Base-by-base conservation (phyloP, 2,329 filamentous ascomycete genomes). In the Fonsecaea pedrosoi region DNA sequence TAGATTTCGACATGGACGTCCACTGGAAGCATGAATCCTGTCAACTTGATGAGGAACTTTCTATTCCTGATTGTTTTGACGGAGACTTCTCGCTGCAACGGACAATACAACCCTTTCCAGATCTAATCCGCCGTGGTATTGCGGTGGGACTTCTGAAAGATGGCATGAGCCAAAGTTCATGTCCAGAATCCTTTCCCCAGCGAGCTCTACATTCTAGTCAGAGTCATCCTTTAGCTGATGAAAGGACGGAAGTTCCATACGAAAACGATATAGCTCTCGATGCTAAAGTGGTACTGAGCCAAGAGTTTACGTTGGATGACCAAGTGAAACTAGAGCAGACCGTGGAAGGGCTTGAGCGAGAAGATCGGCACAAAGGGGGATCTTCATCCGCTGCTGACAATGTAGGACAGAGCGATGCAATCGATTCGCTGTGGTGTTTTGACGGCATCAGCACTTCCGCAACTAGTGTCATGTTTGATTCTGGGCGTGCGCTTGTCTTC, bases 281-380 rank as follows among this genome's bases (percentile, higher is more conserved):
- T 59, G 25, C 21, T 6, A 12, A 45, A 13, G 3, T 18, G 35
- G 34, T 25, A 21, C 45, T 7, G 21, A 13, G 12, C n/a, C 48
- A 21, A 45, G 34, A 48, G 50, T 63, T 67, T 54, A 67, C 61
- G 15, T 54, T 67, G 25, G 65, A 64, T 15, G 54, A 58, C 8
- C 62, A 64, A 45, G 42, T 64, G 25, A 55, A 64, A 12, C 54
- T 58, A 40, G 62, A 64, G 57, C 57, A 18, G 45, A 25, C 45
- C 3, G 45, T 50, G 18, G 21, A 25, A 15, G 45, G 25, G 3
- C 45, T 50, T 21, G 45, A 50, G 45, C 15, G 9, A 10, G 21
- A 50, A 50, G 25, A 10, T 13, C 45, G 12, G 45, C 45, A 30
- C 18, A 2, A 0, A 50, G 12, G 45, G 5, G 21, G 25, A 25